Percentiles rank a stretch among this genome's conserved stretches.
Evolutionary conservation across 1,284 basidiomycete species (phyloP).

Genomic region (Chalciporus piperatoides): DNA sequence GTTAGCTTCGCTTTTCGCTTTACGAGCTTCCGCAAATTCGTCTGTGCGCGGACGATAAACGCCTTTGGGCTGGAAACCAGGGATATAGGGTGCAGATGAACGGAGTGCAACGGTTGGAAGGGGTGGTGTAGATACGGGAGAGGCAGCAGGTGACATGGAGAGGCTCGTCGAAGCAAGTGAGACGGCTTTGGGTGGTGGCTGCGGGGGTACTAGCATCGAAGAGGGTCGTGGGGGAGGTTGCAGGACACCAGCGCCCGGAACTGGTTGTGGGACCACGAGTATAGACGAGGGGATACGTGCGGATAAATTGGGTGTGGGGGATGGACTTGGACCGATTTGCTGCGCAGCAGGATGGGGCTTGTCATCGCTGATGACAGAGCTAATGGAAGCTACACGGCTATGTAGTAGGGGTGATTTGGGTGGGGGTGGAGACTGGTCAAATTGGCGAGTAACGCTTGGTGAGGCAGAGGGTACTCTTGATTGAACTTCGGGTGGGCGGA

Average conservation of each 20-base stretch:
- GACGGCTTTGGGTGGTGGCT: constrained; percentile 6
- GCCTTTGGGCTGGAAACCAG: constrained; percentile 69
- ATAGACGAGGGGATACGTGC: neutral
- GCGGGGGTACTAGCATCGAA: constrained; percentile 3
- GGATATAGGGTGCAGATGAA: constrained; percentile 51
- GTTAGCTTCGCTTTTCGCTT: constrained; percentile 51
- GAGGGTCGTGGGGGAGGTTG: constrained; percentile 1
- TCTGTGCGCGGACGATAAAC: constrained; percentile 69
- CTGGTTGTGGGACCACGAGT: neutral
- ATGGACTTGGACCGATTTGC: constrained; percentile 5
- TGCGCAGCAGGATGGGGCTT: constrained; percentile 7
- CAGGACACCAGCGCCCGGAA: neutral
- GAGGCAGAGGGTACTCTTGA: constrained; percentile 20
- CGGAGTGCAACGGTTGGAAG: constrained; percentile 25
- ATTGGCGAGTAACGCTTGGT: constrained; percentile 17
- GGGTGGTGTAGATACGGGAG: constrained; percentile 18
- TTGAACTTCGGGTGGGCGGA: constrained; percentile 35
- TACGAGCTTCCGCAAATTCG: constrained; percentile 66
- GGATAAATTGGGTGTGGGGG: constrained; percentile 13
- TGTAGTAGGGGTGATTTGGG: constrained; percentile 18
- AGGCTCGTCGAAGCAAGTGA: constrained; percentile 7
- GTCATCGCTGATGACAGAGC: constrained; percentile 18
- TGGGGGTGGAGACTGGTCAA: constrained; percentile 13
- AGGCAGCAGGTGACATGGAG: constrained; percentile 30
- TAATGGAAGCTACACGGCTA: constrained; percentile 27